phyloP scores from a whole-genome alignment of 2,329 filamentous ascomycete genomes.

The Plenodomus tracheiphilus region DNA sequence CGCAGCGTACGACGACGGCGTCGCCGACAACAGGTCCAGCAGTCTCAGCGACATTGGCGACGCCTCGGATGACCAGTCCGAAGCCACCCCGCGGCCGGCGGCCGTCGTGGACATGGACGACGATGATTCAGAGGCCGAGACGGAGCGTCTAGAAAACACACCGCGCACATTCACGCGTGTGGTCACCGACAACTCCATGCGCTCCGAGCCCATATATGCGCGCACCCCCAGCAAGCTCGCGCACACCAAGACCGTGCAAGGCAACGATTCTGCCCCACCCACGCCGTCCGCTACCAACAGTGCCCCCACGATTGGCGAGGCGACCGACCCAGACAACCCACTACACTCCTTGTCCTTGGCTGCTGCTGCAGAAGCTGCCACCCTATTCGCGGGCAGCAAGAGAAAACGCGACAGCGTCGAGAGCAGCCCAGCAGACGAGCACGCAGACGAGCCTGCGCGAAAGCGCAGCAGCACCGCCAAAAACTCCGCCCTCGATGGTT shows the following conservation, averaged over 20 bases:
- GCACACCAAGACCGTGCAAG: constrained; percentile 37
- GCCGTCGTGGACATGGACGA: constrained; percentile 50
- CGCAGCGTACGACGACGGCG: constrained; percentile 44
- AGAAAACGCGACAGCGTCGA: constrained; percentile 50
- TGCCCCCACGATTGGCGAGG: constrained; percentile 19
- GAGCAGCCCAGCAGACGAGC: constrained; percentile 44
- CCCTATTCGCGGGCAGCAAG: constrained; percentile 42
- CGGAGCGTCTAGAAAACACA: constrained; percentile 89
- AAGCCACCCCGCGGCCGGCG: constrained; percentile 33
- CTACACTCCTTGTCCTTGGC: constrained; percentile 38
- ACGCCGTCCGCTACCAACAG: constrained; percentile 27
- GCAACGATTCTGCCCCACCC: constrained; percentile 33
- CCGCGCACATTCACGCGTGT: constrained; percentile 63
- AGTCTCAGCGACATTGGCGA: constrained; percentile 90
- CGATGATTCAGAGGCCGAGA: constrained; percentile 84
- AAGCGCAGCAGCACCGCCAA: constrained; percentile 41
- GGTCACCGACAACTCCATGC: constrained; percentile 37
- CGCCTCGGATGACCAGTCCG: constrained; percentile 64
- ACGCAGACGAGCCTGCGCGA: constrained; percentile 41
- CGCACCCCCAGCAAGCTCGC: constrained; percentile 44
- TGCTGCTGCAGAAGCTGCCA: constrained; percentile 37
- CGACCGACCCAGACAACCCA: constrained; percentile 24
- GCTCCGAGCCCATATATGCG: constrained; percentile 37
- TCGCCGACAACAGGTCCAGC: constrained; percentile 71
- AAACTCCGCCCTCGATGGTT: constrained; percentile 28